Evolutionary conservation across 2,329 filamentous ascomycete genomes (phyloP).

Genomic region (Xylaria sp.): DNA sequence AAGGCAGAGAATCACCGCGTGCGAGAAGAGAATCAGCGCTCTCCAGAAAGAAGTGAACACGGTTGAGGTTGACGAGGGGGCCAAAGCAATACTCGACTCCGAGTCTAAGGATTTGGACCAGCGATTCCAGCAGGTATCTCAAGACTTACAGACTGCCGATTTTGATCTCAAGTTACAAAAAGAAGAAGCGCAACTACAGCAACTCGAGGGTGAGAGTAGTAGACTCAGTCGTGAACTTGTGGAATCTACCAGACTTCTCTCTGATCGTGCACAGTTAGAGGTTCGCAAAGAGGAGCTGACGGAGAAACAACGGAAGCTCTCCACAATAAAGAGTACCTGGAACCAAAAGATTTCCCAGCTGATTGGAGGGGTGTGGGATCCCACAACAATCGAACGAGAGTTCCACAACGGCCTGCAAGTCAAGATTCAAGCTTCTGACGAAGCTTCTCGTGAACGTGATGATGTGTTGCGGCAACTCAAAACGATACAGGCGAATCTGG

Average conservation of each 20-base stretch:
- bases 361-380: conserved; percentile 70
- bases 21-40: conserved; percentile 71
- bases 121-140: conserved; percentile 65
- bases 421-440: conserved; percentile 62
- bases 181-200: conserved; percentile 68
- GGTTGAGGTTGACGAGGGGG: conserved; percentile 87
- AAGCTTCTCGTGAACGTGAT: conserved; percentile 74
- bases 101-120: conserved; percentile 72
- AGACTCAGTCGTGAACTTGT: conserved; percentile 80
- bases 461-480: conserved; percentile 73
- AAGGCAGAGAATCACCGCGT: conserved; percentile 72
- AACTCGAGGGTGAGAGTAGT: conserved; percentile 73
- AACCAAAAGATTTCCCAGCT: conserved; percentile 69
- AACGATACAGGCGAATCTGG: conserved; percentile 75
- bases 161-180: conserved; percentile 75
- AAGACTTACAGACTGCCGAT: conserved; percentile 65
- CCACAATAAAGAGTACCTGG: conserved; percentile 79
- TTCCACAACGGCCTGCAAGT: conserved; percentile 69
- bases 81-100: conserved; percentile 76
- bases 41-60: conserved; percentile 72
- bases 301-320: conserved; percentile 74
- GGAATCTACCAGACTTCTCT: conserved; percentile 79
- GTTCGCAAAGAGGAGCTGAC: conserved; percentile 80
- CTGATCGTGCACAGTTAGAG: conserved; percentile 83
- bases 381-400: conserved; percentile 70